Conservation (phyloP, 148 eudicot genomes). For the Silene uniflora region DNA sequence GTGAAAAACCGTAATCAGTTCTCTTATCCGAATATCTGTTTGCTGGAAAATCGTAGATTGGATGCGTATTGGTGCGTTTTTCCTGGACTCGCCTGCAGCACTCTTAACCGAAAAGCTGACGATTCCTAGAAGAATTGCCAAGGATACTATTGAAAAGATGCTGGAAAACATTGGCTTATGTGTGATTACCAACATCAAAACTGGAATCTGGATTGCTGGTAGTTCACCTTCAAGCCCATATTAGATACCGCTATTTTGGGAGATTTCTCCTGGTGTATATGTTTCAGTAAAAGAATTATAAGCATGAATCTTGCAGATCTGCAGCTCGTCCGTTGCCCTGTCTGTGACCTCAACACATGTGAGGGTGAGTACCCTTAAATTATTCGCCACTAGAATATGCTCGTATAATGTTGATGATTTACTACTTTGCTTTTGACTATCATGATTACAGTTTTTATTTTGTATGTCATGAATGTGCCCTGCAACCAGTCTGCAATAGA, state of each 20-base stretch:
- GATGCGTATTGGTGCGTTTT: slow-evolving; percentile 87
- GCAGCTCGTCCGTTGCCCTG: no score
- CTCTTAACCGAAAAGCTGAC: slow-evolving; percentile 65
- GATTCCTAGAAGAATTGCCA: slow-evolving; percentile 39
- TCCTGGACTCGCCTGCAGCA: slow-evolving; percentile 62
- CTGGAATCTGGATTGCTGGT: no score
- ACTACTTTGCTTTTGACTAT: neutral
- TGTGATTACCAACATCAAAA: no score
- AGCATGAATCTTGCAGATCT: no score
- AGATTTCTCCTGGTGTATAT: no score
- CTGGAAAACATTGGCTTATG: slow-evolving; percentile 48
- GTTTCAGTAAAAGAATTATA: no score
- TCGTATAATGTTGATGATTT: no score
- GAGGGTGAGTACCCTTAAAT: slow-evolving; percentile 49
- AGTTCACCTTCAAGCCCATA: no score
- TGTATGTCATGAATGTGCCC: no score
- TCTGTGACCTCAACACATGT: no score
- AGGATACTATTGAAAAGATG: slow-evolving; percentile 37
- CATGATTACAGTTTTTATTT: no score
- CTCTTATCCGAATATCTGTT: neutral
- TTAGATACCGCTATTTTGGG: no score
- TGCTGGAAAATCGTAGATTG: slow-evolving; percentile 46
- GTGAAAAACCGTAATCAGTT: neutral
- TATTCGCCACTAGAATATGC: neutral
- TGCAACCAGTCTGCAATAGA: neutral